phyloP scores from a whole-genome alignment of 768 basidiomycete species.

The Trametes cubensis region DNA sequence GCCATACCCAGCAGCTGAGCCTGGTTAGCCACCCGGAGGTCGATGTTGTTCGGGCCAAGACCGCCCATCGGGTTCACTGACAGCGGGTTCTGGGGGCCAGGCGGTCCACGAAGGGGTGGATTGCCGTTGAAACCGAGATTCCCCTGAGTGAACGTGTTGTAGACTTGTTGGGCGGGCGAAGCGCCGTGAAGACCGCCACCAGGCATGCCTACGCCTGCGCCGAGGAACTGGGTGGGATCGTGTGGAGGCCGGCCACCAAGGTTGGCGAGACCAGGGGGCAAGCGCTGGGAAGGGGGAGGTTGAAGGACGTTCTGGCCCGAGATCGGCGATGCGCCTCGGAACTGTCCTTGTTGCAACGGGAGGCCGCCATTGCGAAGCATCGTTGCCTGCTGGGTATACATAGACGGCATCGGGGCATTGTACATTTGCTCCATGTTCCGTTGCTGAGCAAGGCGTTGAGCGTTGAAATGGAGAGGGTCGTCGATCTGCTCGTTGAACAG shows the following conservation, averaged over 20 bases:
- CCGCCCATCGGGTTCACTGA: conserved; percentile 54
- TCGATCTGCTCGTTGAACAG: conserved; percentile 60
- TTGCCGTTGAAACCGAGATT: conserved; percentile 32
- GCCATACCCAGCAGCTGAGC: conserved; percentile 48
- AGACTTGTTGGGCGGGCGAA: conserved; percentile 44
- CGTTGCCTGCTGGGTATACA: conserved; percentile 50
- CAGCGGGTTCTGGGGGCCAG: conserved; percentile 46
- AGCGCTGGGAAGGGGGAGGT: conserved; percentile 46
- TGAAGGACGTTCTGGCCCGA: conserved; percentile 49
- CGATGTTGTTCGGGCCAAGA: conserved; percentile 57
- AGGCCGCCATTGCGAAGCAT: conserved; percentile 54
- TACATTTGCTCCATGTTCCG: conserved; percentile 62
- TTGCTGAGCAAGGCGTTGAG: conserved; percentile 55
- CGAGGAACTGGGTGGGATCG: conserved; percentile 67
- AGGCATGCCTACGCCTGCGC: conserved; percentile 31
- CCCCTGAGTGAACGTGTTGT: conserved; percentile 54
- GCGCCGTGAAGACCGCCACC: conserved; percentile 50
- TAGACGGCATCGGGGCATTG: conserved; percentile 47
- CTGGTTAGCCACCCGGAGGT: conserved; percentile 54
- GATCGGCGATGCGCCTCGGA: conserved; percentile 71
- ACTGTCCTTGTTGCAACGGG: conserved; percentile 61
- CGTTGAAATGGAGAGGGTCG: conserved; percentile 62
- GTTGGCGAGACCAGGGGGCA: conserved; percentile 82
- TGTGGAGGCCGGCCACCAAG: conserved; percentile 82
- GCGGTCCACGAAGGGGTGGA: conserved; percentile 56